Evolutionary conservation across 257 asterid species (phyloP).

Genomic region (Nyctanthes arbortristis): DNA sequence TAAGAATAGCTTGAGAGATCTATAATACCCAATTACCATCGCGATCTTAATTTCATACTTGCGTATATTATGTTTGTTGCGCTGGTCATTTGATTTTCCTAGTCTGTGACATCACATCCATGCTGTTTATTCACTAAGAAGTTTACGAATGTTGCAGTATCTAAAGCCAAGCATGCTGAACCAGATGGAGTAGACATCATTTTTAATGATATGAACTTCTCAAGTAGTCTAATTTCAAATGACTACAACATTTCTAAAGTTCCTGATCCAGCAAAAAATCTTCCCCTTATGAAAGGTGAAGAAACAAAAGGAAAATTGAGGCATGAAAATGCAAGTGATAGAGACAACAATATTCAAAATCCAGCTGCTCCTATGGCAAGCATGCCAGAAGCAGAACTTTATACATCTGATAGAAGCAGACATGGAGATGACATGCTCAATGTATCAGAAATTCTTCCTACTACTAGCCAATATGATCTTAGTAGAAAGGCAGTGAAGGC

Average conservation of each 20-base stretch:
- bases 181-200: conserved; percentile 32
- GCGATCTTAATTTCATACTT: not conserved
- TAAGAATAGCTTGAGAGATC: conserved; percentile 27
- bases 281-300: conserved; percentile 32
- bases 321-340: conserved; percentile 21
- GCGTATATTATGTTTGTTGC: not conserved
- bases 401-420: conserved; percentile 21
- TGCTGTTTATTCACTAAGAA: conserved; percentile 24
- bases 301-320: conserved; percentile 35
- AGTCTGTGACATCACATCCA: not conserved
- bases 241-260: conserved; percentile 64
- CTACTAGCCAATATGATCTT: conserved; percentile 27
- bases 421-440: conserved; percentile 27
- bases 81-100: not conserved
- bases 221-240: conserved; percentile 58
- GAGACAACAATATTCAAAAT: conserved; percentile 27
- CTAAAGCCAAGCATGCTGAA: conserved; percentile 32
- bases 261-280: conserved; percentile 26
- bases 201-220: conserved; percentile 52
- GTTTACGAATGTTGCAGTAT: conserved; percentile 49
- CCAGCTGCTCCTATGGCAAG: conserved; percentile 37
- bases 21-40: not conserved
- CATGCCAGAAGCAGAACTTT: conserved; percentile 32
- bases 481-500: conserved; percentile 16
- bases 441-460: conserved; percentile 35